Conservation (phyloP, 2,329 filamentous ascomycete species). For the Metarhizium album region DNA sequence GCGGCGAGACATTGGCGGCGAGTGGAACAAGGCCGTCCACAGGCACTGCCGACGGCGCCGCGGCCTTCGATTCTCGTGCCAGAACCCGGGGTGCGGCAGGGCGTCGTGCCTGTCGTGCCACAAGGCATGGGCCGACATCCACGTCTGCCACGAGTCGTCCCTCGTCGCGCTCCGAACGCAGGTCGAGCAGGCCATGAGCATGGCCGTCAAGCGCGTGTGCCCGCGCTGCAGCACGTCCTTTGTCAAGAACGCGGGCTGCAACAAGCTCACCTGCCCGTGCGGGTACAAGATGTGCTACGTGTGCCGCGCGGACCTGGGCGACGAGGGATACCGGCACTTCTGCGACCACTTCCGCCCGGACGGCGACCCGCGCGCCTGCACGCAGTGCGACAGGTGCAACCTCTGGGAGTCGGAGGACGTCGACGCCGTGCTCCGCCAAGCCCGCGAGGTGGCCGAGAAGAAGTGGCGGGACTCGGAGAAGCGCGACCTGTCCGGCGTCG, state of each 20-base stretch:
- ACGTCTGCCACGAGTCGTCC: constrained; percentile 80
- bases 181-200: constrained; percentile 85
- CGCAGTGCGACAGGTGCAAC: constrained; percentile 71
- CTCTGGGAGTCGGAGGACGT: constrained; percentile 67
- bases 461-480: constrained; percentile 60
- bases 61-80: constrained; percentile 69
- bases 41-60: constrained; percentile 61
- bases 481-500: constrained; percentile 41
- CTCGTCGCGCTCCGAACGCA: constrained; percentile 75
- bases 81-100: constrained; percentile 54
- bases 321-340: constrained; percentile 84
- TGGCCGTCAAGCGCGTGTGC: constrained; percentile 90
- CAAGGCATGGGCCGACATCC: constrained; percentile 78
- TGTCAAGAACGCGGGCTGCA: constrained; percentile 89
- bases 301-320: constrained; percentile 65
- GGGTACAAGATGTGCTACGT: constrained; percentile 98
- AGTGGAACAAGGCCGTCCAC: constrained; percentile 49
- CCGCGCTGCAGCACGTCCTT: constrained; percentile 85
- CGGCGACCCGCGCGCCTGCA: constrained; percentile 60
- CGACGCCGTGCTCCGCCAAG: constrained; percentile 55
- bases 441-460: constrained; percentile 60
- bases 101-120: constrained; percentile 72
- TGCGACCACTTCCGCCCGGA: constrained; percentile 88
- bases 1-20: constrained; percentile 27
- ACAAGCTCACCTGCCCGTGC: constrained; percentile 91